Percentiles rank a stretch among this genome's conserved stretches.
These are phyloP conservation scores for Lavandula angustifolia DNA, from an alignment of 257 asterid genomes.

Conservation along the genomic window DNA sequence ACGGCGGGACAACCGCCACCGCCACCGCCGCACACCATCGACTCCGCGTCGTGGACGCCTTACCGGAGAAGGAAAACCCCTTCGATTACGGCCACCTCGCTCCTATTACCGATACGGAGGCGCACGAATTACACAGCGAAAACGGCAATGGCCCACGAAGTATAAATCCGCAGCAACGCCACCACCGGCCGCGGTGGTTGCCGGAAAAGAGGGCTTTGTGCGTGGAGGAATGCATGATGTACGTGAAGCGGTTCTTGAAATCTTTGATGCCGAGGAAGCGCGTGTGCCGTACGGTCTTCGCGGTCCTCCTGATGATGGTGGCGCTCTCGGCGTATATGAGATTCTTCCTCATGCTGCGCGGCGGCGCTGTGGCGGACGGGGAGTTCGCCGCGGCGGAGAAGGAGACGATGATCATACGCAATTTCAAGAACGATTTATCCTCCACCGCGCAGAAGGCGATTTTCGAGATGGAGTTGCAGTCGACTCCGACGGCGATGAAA, in stretches of 20 bases:
- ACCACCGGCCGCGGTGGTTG: conserved; percentile 38
- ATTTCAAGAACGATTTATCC: conserved; percentile 29
- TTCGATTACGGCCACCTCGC: conserved; percentile 6
- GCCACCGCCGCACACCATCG: conserved; percentile 36
- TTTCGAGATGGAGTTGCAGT: conserved; percentile 38
- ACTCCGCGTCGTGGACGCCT: conserved; percentile 36
- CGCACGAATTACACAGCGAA: conserved; percentile 27
- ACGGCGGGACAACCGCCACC: conserved; percentile 30
- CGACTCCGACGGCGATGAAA: conserved; percentile 18
- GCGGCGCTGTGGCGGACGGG: conserved; percentile 30
- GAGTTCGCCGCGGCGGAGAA: conserved; percentile 28
- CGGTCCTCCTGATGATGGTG: conserved; percentile 44
- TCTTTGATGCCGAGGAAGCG: conserved; percentile 48
- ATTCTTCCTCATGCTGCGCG: conserved; percentile 43
- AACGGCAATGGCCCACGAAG: neutral
- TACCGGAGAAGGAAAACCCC: conserved; percentile 24
- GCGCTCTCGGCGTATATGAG: conserved; percentile 49
- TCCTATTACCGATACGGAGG: neutral
- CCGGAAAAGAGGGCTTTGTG: conserved; percentile 42
- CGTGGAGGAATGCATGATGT: conserved; percentile 31
- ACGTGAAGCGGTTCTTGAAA: conserved; percentile 29
- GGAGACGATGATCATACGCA: conserved; percentile 34
- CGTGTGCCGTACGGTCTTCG: conserved; percentile 43
- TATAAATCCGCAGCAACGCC: conserved; percentile 29
- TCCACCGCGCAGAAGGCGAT: conserved; percentile 42